These are phyloP conservation scores for Solanum piurae DNA, from an alignment of 257 asterid genomes.

Conservation along the genomic window DNA sequence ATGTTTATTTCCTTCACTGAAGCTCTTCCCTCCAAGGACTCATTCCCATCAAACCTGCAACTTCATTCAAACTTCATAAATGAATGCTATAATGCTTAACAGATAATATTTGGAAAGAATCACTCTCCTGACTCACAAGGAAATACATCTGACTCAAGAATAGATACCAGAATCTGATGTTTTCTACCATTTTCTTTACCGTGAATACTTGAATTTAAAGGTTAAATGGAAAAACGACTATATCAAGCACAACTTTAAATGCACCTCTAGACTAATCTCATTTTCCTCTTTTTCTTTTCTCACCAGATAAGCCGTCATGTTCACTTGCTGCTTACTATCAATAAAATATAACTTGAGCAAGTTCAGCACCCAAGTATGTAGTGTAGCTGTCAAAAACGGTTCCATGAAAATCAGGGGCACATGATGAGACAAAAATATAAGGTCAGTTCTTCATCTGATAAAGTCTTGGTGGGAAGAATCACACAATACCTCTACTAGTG, in stretches of 20 bases:
- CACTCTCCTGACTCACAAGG: background rate
- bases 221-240: background rate
- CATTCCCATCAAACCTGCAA: conserved; percentile 59
- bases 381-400: background rate
- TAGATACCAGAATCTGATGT: background rate
- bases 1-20: conserved; percentile 43
- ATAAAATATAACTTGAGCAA: background rate
- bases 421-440: background rate
- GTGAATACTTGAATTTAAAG: background rate
- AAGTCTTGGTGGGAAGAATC: background rate
- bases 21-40: conserved; percentile 44
- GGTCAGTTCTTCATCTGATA: background rate
- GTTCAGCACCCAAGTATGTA: background rate
- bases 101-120: background rate
- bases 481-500: background rate
- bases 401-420: background rate
- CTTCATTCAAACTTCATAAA: conserved; percentile 2
- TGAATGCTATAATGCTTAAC: background rate
- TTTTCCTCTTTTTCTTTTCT: background rate
- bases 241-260: background rate
- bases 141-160: background rate
- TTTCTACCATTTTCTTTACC: background rate
- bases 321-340: background rate
- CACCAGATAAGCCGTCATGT: background rate
- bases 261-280: background rate